These are phyloP conservation scores for Sporothrix brasiliensis DNA, from an alignment of 2,329 filamentous ascomycete species.

Conservation along the genomic window DNA sequence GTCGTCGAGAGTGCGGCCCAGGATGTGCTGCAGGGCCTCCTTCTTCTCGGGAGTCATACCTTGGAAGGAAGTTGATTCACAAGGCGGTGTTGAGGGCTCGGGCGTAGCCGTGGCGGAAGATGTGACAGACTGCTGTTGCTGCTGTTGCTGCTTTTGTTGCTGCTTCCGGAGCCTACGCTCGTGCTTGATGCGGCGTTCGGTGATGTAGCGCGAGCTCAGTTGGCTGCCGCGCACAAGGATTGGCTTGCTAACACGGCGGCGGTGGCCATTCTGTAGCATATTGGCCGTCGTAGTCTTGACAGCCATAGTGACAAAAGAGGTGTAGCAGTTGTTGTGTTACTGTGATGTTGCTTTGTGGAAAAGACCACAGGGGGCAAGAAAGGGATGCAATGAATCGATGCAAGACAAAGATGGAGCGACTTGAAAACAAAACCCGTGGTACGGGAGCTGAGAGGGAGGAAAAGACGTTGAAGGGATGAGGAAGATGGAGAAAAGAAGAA, in stretches of 20 bases:
- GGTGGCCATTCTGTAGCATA: conserved; percentile 27
- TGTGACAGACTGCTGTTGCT: background rate
- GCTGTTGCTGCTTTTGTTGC: conserved; percentile 4
- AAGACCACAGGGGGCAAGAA: background rate
- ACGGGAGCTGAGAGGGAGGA: conserved; percentile 2
- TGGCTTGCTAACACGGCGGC: conserved; percentile 24
- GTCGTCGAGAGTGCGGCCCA: conserved; percentile 31
- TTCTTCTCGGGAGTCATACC: conserved; percentile 25
- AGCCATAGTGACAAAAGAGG: conserved; percentile 24
- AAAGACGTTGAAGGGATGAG: conserved; percentile 22
- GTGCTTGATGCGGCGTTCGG: conserved; percentile 14
- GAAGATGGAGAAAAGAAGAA: conserved; percentile 20
- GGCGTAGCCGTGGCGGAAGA: conserved; percentile 12
- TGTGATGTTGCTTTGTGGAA: background rate
- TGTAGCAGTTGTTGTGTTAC: background rate
- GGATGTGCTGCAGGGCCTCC: conserved; percentile 20
- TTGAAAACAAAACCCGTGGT: conserved; percentile 2
- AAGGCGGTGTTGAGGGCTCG: conserved; percentile 8
- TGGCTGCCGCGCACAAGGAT: conserved; percentile 10
- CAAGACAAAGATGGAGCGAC: conserved; percentile 15
- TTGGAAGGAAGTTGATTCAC: conserved; percentile 13
- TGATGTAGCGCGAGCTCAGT: conserved; percentile 13
- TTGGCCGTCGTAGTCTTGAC: conserved; percentile 27
- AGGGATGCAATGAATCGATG: background rate
- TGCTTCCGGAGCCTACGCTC: conserved; percentile 12